A percentile compares a stretch with the other conserved stretches of the same genome.
Conservation (phyloP, 2,329 filamentous ascomycete species). For the Fusarium veterinarium region DNA sequence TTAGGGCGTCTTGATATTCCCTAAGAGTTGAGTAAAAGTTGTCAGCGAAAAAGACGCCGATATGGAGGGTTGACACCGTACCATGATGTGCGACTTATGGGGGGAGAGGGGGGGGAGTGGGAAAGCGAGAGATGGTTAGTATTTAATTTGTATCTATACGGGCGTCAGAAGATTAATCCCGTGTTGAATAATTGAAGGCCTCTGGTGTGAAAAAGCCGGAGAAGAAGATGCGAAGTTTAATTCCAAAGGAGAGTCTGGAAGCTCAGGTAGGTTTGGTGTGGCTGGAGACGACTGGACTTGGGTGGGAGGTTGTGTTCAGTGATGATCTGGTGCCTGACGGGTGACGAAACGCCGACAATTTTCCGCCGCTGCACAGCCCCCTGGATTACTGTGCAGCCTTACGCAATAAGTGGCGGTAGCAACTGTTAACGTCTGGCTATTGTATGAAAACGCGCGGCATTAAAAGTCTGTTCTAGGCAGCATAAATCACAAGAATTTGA, state of each 20-base stretch:
- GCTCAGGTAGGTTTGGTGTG: slow-evolving; percentile 43
- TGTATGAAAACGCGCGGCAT: slow-evolving; percentile 27
- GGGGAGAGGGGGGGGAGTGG: slow-evolving; percentile 30
- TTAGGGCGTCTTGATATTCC: slow-evolving; percentile 56
- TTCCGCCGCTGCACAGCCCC: slow-evolving; percentile 49
- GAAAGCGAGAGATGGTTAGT: slow-evolving; percentile 25
- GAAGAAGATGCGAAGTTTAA: slow-evolving; percentile 40
- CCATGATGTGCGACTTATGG: slow-evolving; percentile 47
- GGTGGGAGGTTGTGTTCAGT: slow-evolving; percentile 38
- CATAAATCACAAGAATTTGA: background rate
- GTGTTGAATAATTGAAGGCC: slow-evolving; percentile 11
- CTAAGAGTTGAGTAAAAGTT: slow-evolving; percentile 37
- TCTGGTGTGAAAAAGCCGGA: slow-evolving; percentile 20
- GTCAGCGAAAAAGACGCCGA: slow-evolving; percentile 27
- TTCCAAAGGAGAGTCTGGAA: slow-evolving; percentile 36
- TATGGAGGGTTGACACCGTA: slow-evolving; percentile 42
- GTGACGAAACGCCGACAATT: slow-evolving; percentile 53
- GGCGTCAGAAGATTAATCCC: slow-evolving; percentile 42
- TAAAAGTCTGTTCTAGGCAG: slow-evolving; percentile 19
- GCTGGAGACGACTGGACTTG: slow-evolving; percentile 39
- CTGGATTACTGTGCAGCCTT: slow-evolving; percentile 44
- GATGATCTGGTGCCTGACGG: slow-evolving; percentile 50
- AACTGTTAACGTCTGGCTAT: slow-evolving; percentile 9
- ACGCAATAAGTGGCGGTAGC: slow-evolving; percentile 40
- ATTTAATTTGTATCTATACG: slow-evolving; percentile 34